These are phyloP conservation scores for Arthrobotrys musiformis DNA, from an alignment of 2,329 filamentous ascomycete species.

Conservation along the genomic window DNA sequence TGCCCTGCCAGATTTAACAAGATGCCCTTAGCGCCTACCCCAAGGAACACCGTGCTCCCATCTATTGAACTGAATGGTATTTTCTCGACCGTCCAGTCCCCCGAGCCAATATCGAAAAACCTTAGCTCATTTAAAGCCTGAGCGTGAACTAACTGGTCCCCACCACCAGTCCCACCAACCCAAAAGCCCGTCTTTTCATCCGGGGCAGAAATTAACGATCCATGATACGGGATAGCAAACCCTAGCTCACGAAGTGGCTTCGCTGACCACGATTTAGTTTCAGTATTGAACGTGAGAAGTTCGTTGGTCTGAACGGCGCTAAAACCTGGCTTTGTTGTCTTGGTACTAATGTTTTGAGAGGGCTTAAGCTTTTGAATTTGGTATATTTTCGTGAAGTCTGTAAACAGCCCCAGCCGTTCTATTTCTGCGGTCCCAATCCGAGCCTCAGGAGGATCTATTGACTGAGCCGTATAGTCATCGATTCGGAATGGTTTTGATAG, in stretches of 20 bases:
- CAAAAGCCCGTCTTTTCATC: neutral
- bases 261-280: constrained; percentile 3
- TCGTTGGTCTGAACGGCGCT: neutral
- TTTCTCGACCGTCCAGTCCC: constrained; percentile 12
- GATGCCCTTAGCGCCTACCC: neutral
- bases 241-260: neutral
- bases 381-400: neutral
- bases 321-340: no score
- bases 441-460: neutral
- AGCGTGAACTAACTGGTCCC: no score
- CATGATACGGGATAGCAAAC: neutral
- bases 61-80: neutral
- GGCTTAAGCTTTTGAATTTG: neutral
- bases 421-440: rapidly evolving
- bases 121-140: neutral
- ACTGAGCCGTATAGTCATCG: neutral
- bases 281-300: neutral
- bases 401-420: neutral
- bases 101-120: neutral
- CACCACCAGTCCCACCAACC: neutral
- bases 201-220: constrained; percentile 3
- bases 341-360: neutral
- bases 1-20: constrained; percentile 24
- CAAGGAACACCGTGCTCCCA: constrained; percentile 10
- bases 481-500: neutral